Evolutionary conservation across 768 basidiomycete genomes (phyloP).

Genomic region (Collybia sordida): DNA sequence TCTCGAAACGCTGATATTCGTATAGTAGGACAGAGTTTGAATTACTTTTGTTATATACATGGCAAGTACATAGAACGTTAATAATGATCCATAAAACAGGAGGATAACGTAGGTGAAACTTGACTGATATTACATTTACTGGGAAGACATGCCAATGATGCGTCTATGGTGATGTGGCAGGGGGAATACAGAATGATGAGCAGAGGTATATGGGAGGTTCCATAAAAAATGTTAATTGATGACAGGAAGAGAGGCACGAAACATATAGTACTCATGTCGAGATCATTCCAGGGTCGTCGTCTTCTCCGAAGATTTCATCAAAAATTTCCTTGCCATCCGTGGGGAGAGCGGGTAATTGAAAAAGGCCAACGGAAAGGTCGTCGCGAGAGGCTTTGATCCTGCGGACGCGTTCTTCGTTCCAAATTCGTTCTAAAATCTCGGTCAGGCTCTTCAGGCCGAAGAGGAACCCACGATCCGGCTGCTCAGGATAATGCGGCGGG

Average conservation of each 20-base stretch:
- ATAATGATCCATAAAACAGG: too few species aligned
- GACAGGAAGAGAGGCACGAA: background rate
- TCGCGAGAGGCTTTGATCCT: conserved; percentile 65
- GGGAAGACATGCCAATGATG: conserved; percentile 7
- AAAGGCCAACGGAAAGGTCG: conserved; percentile 42
- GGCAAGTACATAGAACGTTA: too few species aligned
- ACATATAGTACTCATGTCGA: conserved; percentile 49
- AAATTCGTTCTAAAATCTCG: conserved; percentile 76
- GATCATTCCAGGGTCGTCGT: conserved; percentile 73
- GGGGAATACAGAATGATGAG: background rate
- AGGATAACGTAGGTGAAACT: too few species aligned
- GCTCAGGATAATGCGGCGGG: conserved; percentile 86
- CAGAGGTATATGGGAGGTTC: conserved; percentile 9
- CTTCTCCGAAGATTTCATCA: conserved; percentile 64
- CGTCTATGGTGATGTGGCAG: conserved; percentile 4
- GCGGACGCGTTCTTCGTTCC: conserved; percentile 80
- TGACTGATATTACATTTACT: background rate
- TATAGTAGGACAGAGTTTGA: too few species aligned
- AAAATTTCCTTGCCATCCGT: conserved; percentile 81
- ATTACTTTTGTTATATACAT: too few species aligned
- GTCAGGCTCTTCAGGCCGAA: conserved; percentile 86
- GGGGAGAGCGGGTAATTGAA: conserved; percentile 62
- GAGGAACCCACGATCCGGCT: conserved; percentile 93
- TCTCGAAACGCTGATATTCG: too few species aligned
- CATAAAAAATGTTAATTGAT: conserved; percentile 7